Evolutionary conservation across 2,329 filamentous ascomycete species (phyloP).

Genomic region (Bisporella sp.): DNA sequence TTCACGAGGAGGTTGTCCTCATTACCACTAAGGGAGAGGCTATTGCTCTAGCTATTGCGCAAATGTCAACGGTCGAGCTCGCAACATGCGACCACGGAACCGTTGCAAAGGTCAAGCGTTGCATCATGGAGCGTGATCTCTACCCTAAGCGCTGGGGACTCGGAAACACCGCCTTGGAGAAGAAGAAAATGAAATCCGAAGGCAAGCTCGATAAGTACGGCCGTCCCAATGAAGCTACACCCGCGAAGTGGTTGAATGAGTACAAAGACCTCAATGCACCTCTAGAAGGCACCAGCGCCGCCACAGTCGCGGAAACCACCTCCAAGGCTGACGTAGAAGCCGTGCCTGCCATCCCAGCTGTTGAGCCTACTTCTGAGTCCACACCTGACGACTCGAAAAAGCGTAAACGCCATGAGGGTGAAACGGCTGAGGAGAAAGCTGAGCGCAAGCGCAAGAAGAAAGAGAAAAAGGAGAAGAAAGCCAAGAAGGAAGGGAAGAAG

Average conservation of each 20-base stretch:
- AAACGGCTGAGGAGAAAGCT: constrained; percentile 60
- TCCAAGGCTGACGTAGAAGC: constrained; percentile 31
- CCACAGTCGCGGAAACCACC: constrained; percentile 34
- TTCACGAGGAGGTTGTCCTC: constrained; percentile 91
- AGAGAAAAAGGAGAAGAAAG: constrained; percentile 45
- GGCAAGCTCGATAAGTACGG: constrained; percentile 99
- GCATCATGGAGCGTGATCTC: constrained; percentile 98
- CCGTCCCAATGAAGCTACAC: constrained; percentile 84
- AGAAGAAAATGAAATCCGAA: constrained; percentile 99
- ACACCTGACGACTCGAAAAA: constrained; percentile 56
- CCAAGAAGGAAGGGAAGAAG: constrained; percentile 36
- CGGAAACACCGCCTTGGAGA: constrained; percentile 86
- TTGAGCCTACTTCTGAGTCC: background rate
- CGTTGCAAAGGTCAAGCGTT: constrained; percentile 97
- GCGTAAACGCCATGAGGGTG: constrained; percentile 73
- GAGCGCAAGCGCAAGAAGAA: constrained; percentile 44
- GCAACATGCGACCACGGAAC: constrained; percentile 96
- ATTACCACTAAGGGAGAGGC: constrained; percentile 99
- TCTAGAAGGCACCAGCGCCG: constrained; percentile 32
- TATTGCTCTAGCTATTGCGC: constrained; percentile 90
- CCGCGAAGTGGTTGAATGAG: constrained; percentile 82
- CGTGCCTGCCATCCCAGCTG: constrained; percentile 24
- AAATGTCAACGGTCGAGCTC: constrained; percentile 98
- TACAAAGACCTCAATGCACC: constrained; percentile 83
- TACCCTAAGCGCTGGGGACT: constrained; percentile 97